phyloP scores from a whole-genome alignment of 1,284 basidiomycete genomes.

The Volvariella volvacea region DNA sequence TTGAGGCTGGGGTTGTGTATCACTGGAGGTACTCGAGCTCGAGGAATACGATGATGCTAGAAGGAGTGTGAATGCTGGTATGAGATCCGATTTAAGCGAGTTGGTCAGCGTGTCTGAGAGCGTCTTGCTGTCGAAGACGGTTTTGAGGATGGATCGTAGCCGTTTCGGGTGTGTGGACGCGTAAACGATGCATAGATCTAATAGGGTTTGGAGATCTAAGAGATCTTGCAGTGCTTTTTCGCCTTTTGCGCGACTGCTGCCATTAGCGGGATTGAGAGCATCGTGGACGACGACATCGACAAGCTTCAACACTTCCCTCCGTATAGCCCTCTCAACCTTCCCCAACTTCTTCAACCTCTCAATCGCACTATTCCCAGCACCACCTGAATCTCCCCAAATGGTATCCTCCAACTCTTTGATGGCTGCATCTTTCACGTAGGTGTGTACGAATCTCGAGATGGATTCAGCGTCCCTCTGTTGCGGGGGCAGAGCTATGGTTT shows the following conservation, averaged over 20 bases:
- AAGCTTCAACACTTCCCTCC: conserved; percentile 46
- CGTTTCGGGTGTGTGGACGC: conserved; percentile 35
- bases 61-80: conserved; percentile 49
- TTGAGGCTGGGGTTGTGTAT: no score
- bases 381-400: conserved; percentile 40
- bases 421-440: conserved; percentile 21
- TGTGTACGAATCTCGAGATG: conserved; percentile 38
- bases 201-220: conserved; percentile 44
- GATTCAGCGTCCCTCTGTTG: conserved; percentile 37
- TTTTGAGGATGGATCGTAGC: conserved; percentile 36
- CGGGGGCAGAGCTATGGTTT: conserved; percentile 40
- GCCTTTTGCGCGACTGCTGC: background rate
- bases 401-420: conserved; percentile 41
- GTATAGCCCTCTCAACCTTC: conserved; percentile 37
- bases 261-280: conserved; percentile 12
- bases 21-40: no score
- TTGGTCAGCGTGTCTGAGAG: conserved; percentile 21
- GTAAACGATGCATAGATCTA: conserved; percentile 60
- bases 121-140: conserved; percentile 15
- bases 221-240: conserved; percentile 12
- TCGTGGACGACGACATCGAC: conserved; percentile 41
- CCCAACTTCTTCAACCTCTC: conserved; percentile 13
- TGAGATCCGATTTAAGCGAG: conserved; percentile 31
- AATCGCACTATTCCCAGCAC: background rate
- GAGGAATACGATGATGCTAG: no score